Evolutionary conservation across 805 yeast species (phyloP).

Genomic region (Cyberlindnera xishuangbannaensis): DNA sequence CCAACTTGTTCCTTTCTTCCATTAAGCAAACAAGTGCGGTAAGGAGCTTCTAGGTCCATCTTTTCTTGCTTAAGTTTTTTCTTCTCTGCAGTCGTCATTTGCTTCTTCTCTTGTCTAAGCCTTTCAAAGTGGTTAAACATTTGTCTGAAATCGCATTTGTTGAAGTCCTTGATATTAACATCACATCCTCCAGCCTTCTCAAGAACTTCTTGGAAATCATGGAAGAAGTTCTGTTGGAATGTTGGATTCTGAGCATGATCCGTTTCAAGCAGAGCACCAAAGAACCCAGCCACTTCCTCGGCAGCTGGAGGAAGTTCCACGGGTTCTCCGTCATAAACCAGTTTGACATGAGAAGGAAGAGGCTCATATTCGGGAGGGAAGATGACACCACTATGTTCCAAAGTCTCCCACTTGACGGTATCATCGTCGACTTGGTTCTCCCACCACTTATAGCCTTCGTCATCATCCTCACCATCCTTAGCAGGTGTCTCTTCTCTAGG

Average conservation of each 20-base stretch:
- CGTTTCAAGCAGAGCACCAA: conserved; percentile 78
- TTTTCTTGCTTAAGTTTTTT: conserved; percentile 64
- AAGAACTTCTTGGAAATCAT: conserved; percentile 67
- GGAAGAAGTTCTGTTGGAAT: conserved; percentile 82
- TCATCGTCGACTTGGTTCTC: conserved; percentile 67
- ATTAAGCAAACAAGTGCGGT: conserved; percentile 71
- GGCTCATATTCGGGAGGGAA: conserved; percentile 93
- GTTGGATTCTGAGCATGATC: conserved; percentile 87
- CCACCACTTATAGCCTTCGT: conserved; percentile 78
- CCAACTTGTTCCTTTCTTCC: conserved; percentile 92
- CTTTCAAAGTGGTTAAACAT: conserved; percentile 69
- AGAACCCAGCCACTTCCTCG: conserved; percentile 96
- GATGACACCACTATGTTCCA: conserved; percentile 85
- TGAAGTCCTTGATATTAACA: conserved; percentile 49
- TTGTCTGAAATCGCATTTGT: conserved; percentile 69
- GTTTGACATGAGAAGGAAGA: conserved; percentile 68
- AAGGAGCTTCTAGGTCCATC: conserved; percentile 74
- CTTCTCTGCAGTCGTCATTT: conserved; percentile 66
- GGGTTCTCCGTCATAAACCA: conserved; percentile 71
- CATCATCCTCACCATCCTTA: conserved; percentile 45
- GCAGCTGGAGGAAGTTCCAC: conserved; percentile 74
- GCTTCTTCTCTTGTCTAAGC: conserved; percentile 66
- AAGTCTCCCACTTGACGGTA: conserved; percentile 76
- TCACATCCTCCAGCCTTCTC: conserved; percentile 64
- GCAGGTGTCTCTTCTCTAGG: conserved; percentile 25